Evolutionary conservation across 129 eudicot genomes (phyloP).

Genomic region (Sambucus nigra): DNA sequence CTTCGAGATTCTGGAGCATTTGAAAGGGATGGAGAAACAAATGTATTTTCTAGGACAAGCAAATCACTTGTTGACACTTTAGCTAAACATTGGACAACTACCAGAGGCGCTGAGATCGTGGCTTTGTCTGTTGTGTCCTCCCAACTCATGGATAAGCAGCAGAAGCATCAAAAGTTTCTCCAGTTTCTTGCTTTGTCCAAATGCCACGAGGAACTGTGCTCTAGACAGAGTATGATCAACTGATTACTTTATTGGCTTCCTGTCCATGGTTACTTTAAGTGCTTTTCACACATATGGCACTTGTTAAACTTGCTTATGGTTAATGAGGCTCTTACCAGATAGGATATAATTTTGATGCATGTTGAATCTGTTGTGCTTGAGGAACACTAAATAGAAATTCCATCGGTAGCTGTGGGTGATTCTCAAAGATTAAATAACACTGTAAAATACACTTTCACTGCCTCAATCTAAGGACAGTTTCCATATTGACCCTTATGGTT

Average conservation of each 20-base stretch:
- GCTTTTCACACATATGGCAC: neutral
- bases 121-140: slow-evolving; percentile 60
- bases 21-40: slow-evolving; percentile 89
- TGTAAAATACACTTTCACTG: neutral
- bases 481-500: no score
- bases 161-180: slow-evolving; percentile 78
- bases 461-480: neutral
- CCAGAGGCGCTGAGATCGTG: slow-evolving; percentile 90
- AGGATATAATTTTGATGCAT: neutral
- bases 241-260: slow-evolving; percentile 2
- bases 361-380: neutral
- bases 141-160: slow-evolving; percentile 84
- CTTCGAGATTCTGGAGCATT: slow-evolving; percentile 63
- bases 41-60: slow-evolving; percentile 78
- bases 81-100: slow-evolving; percentile 97
- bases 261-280: neutral
- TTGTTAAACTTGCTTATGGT: neutral
- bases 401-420: neutral
- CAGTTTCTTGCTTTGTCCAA: slow-evolving; percentile 93
- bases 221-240: slow-evolving; percentile 55
- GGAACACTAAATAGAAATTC: neutral
- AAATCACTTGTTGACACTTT: slow-evolving; percentile 84
- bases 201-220: slow-evolving; percentile 81
- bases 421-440: neutral
- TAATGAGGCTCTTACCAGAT: neutral